These are phyloP conservation scores for Taxillus chinensis DNA, from an alignment of 164 flowering plant genomes.

Conservation along the genomic window DNA sequence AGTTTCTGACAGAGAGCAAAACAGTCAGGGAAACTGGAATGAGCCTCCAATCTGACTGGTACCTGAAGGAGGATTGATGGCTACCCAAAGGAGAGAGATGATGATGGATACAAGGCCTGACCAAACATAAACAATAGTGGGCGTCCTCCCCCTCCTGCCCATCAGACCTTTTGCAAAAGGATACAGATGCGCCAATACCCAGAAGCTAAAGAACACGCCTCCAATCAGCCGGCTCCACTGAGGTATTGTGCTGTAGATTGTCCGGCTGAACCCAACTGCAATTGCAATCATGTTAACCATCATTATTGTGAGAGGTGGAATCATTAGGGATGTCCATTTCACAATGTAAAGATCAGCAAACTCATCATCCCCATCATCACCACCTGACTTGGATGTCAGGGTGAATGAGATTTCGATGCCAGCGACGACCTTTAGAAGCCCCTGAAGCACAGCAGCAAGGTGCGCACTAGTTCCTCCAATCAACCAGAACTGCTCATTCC, in stretches of 20 bases:
- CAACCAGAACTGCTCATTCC: constrained; percentile 64
- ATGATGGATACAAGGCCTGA: constrained; percentile 59
- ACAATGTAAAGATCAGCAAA: constrained; percentile 55
- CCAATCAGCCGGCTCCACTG: constrained; percentile 56
- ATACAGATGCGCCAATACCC: constrained; percentile 67
- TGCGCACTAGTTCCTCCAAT: constrained; percentile 69
- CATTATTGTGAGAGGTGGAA: constrained; percentile 53
- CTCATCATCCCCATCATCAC: constrained; percentile 51
- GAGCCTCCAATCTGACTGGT: constrained; percentile 33
- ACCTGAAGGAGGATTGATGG: constrained; percentile 42
- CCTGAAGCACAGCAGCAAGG: constrained; percentile 63
- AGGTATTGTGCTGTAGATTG: constrained; percentile 45
- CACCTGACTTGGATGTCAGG: constrained; percentile 52
- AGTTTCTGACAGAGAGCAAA: no score
- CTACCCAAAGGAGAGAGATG: constrained; percentile 60
- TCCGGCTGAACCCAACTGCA: constrained; percentile 46
- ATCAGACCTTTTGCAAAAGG: constrained; percentile 69
- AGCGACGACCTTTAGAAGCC: constrained; percentile 55
- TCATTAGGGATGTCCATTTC: constrained; percentile 65
- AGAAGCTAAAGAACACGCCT: constrained; percentile 64
- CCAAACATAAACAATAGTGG: constrained; percentile 64
- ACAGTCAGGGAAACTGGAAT: constrained; percentile 37
- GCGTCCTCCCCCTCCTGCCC: constrained; percentile 62
- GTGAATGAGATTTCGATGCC: constrained; percentile 66
- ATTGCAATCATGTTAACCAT: constrained; percentile 54